Base-by-base conservation (phyloP, 108 stramenopile genomes). In the Cyclotella cryptica region DNA sequence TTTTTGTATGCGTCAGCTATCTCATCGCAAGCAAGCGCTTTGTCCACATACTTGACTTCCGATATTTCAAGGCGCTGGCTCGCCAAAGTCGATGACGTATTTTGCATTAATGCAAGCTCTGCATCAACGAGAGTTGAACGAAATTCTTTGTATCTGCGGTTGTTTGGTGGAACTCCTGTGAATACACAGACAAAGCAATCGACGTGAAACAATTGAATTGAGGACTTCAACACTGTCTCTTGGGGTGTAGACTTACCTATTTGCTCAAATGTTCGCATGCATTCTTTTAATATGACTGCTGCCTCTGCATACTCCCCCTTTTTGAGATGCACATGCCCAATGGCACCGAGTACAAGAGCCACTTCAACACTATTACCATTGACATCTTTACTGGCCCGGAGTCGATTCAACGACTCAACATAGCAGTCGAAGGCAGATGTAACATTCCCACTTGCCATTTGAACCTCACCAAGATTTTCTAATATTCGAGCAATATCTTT, bases 391-490 rank as follows among this genome's bases (percentile, higher is more conserved):
- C 27, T 70, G 35, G 72, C 69, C 39, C 80, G 80, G 18, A 83
- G 67, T 0, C 77, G 28, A 54, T 63, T 65, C 57, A 83, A 73
- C 18, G 82, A 83, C 54, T 73, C 66, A 9, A 83, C 35, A 22
- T 83, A 83, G 13, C 57, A 66, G 35, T 67, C 40, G 28, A 72
- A 52, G 13, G 82, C 75, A 11, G 76, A 73, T 43, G 82, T 83
- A 3, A 83, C 43, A 68, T 83, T 71, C 10, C 82, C 82, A n/a
- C 82, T 67, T 66, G 66, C 55, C 70, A 83, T 72, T 54, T 77
- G 71, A 41, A 83, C 72, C 67, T 83, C 82, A 0, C 82, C 82
- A 57, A 83, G 72, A 58, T 83, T 83, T 42, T 77, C 76, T 59
- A 83, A 58, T 13, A 83, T 68, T 11, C 82, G 75, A 42, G 82